phyloP scores from a whole-genome alignment of 2,329 filamentous ascomycete genomes.

The Waltergamsia citrina region DNA sequence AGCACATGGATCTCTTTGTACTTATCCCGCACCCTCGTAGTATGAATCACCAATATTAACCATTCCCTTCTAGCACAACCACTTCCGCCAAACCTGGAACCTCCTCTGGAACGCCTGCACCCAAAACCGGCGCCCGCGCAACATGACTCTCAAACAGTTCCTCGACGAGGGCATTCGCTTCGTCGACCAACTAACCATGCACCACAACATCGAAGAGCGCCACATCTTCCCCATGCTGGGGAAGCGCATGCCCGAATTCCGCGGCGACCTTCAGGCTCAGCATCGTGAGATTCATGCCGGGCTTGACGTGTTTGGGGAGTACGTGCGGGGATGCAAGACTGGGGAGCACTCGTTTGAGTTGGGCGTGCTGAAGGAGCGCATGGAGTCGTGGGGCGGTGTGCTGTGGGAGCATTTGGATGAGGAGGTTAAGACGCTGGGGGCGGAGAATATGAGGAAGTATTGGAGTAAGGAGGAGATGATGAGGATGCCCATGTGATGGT shows the following conservation, averaged over 20 bases:
- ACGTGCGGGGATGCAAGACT: slow-evolving; percentile 50
- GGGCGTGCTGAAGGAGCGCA: slow-evolving; percentile 53
- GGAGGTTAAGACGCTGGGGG: slow-evolving; percentile 68
- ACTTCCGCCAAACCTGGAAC: slow-evolving; percentile 69
- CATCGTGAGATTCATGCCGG: slow-evolving; percentile 73
- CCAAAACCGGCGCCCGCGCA: slow-evolving; percentile 45
- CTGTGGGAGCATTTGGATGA: slow-evolving; percentile 78
- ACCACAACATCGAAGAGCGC: slow-evolving; percentile 77
- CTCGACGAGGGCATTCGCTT: slow-evolving; percentile 61
- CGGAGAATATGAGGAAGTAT: slow-evolving; percentile 80
- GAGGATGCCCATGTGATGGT: slow-evolving; percentile 52
- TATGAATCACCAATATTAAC: not conserved
- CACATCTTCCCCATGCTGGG: slow-evolving; percentile 75
- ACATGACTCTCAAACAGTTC: slow-evolving; percentile 61
- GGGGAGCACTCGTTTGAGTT: slow-evolving; percentile 54
- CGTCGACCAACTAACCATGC: slow-evolving; percentile 57
- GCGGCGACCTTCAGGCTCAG: slow-evolving; percentile 58
- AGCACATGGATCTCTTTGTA: slow-evolving; percentile 67
- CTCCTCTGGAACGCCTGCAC: slow-evolving; percentile 58
- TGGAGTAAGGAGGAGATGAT: slow-evolving; percentile 71
- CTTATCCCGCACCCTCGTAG: slow-evolving; percentile 13
- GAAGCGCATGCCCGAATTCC: slow-evolving; percentile 69
- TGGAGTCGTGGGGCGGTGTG: slow-evolving; percentile 72
- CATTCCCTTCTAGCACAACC: slow-evolving; percentile 49
- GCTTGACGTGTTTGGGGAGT: slow-evolving; percentile 57